Conservation (phyloP, 768 basidiomycete species). For the Kwoniella bestiolae region DNA sequence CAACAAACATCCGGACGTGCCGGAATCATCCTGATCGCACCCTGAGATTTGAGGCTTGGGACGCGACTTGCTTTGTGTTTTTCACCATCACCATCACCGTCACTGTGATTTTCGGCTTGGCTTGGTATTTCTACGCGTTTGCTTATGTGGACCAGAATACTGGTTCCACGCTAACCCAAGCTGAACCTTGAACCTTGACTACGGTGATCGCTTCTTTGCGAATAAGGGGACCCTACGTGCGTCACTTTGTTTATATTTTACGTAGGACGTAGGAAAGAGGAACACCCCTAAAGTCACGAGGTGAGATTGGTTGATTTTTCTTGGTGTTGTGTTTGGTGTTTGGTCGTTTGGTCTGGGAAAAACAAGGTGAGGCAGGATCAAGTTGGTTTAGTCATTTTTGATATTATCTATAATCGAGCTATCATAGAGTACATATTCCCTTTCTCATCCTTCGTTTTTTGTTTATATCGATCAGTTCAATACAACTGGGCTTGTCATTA, state of each 20-base stretch:
- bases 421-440: neutral
- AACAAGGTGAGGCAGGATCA: neutral
- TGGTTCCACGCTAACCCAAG: constrained; percentile 6
- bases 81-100: neutral
- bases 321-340: neutral
- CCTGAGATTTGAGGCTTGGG: neutral
- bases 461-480: neutral
- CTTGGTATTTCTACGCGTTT: too few relatives aligned
- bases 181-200: too few relatives aligned
- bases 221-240: constrained; percentile 2
- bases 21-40: neutral
- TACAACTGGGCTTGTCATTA: constrained; percentile 20
- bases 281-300: neutral
- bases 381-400: constrained; percentile 9
- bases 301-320: neutral
- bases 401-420: neutral
- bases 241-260: neutral
- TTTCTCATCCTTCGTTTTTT: constrained; percentile 7
- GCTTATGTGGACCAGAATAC: constrained; percentile 6
- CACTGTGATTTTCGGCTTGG: too few relatives aligned
- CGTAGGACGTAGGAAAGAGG: too few relatives aligned
- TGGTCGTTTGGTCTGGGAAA: neutral
- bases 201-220: neutral
- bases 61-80: constrained; percentile 10
- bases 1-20: neutral